These are phyloP conservation scores for Hippophae gyantsensis DNA, from an alignment of 306 rosid genomes.

Conservation along the genomic window DNA sequence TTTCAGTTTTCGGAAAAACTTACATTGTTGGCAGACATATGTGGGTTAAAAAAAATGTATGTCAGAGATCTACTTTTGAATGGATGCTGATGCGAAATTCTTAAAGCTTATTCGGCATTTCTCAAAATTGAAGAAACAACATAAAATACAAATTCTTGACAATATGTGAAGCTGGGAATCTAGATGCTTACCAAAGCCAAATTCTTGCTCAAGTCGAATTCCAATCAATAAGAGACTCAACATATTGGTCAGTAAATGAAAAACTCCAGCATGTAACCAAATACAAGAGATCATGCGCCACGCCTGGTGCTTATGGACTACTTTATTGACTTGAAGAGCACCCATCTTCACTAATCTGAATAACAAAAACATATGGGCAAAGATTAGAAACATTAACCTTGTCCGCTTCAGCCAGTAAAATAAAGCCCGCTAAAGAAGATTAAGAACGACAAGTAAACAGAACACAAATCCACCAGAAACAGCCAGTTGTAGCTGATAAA, in stretches of 20 bases:
- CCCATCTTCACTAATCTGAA: conserved; percentile 70
- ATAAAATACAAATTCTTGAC: conserved; percentile 1
- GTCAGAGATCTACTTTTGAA: background rate
- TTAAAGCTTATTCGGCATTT: background rate
- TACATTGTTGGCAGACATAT: background rate
- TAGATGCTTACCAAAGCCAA: conserved; percentile 74
- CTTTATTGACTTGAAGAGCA: conserved; percentile 52
- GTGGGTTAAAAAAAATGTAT: too few relatives aligned
- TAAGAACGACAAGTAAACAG: background rate
- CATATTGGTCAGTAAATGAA: conserved; percentile 79
- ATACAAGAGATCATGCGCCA: conserved; percentile 75
- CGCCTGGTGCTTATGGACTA: conserved; percentile 41
- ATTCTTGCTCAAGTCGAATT: conserved; percentile 78
- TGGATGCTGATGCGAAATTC: background rate
- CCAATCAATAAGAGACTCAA: conserved; percentile 74
- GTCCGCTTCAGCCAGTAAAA: background rate
- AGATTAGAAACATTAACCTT: conserved; percentile 10
- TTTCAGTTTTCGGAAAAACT: too few relatives aligned
- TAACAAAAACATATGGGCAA: conserved; percentile 1
- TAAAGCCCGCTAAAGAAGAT: conserved; percentile 1
- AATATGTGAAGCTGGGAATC: conserved; percentile 17
- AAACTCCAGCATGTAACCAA: conserved; percentile 80
- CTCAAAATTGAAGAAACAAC: background rate
- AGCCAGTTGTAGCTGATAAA: background rate
- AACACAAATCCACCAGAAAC: background rate